Conservation (phyloP, 345 rosid genomes). For the Salix arbutifolia region DNA sequence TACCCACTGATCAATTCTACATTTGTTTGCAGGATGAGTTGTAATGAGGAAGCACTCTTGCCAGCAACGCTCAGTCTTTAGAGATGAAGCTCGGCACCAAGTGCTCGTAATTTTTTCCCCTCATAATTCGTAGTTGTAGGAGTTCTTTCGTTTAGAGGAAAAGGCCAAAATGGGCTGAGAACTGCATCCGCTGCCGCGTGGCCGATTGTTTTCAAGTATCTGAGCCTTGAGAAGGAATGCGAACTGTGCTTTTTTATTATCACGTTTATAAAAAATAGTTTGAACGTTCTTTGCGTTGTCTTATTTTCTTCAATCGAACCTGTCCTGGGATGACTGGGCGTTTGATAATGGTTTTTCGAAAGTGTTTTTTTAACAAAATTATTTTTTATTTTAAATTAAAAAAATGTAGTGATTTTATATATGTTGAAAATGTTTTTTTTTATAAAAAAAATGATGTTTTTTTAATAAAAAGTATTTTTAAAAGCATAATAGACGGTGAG, state of each 20-base stretch:
- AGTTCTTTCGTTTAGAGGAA: not conserved
- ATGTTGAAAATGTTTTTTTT: no score
- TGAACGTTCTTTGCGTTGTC: no score
- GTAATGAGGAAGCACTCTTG: conserved; percentile 31
- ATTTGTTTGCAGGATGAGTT: conserved; percentile 68
- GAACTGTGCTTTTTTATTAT: not conserved
- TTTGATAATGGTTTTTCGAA: no score
- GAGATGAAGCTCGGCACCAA: not conserved
- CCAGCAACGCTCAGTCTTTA: not conserved
- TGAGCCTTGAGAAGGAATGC: not conserved
- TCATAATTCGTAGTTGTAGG: conserved; percentile 7
- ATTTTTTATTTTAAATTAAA: no score
- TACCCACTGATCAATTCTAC: not conserved
- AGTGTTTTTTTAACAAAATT: no score
- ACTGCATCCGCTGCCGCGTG: conserved; percentile 6
- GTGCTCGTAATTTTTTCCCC: not conserved
- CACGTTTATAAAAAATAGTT: conserved; percentile 6
- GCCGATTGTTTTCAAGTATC: conserved; percentile 2
- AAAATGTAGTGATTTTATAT: no score
- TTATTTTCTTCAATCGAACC: no score
- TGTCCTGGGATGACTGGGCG: no score
- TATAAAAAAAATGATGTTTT: no score
- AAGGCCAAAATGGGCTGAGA: not conserved
- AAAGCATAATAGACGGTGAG: no score
- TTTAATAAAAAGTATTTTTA: no score